phyloP scores from a whole-genome alignment of 768 basidiomycete genomes.

The Mycena belliarum region DNA sequence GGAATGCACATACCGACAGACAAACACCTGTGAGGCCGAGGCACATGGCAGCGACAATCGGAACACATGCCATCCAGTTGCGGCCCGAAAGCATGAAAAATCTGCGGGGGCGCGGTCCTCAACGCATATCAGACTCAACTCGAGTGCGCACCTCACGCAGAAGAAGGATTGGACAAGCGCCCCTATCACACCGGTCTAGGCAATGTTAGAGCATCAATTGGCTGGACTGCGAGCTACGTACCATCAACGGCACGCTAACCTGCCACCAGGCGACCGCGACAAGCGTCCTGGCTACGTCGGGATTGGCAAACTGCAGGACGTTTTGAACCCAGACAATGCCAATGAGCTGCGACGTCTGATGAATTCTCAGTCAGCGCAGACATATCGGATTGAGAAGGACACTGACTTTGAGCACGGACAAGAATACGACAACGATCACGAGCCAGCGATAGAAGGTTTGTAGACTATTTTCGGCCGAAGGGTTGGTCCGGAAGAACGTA shows the following conservation, averaged over 20 bases:
- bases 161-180: constrained; percentile 5
- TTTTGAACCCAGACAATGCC: constrained; percentile 15
- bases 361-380: background rate
- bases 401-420: constrained; percentile 6
- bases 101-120: too few species aligned
- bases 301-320: background rate
- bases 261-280: constrained; percentile 7
- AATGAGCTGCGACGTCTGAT: background rate
- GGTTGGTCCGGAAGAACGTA: background rate
- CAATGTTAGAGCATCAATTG: background rate
- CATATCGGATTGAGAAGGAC: background rate
- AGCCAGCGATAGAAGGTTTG: background rate
- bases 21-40: constrained; percentile 10
- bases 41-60: constrained; percentile 2
- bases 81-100: constrained; percentile 9
- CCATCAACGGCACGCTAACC: constrained; percentile 7
- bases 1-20: background rate
- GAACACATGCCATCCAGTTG: background rate
- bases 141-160: background rate
- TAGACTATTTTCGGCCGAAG: background rate
- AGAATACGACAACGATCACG: background rate
- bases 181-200: constrained; percentile 8
- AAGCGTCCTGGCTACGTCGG: constrained; percentile 1
- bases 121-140: too few species aligned
- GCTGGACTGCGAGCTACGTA: background rate